Conservation (phyloP, 2,329 filamentous ascomycete genomes). For the Fusarium xylarioides region DNA sequence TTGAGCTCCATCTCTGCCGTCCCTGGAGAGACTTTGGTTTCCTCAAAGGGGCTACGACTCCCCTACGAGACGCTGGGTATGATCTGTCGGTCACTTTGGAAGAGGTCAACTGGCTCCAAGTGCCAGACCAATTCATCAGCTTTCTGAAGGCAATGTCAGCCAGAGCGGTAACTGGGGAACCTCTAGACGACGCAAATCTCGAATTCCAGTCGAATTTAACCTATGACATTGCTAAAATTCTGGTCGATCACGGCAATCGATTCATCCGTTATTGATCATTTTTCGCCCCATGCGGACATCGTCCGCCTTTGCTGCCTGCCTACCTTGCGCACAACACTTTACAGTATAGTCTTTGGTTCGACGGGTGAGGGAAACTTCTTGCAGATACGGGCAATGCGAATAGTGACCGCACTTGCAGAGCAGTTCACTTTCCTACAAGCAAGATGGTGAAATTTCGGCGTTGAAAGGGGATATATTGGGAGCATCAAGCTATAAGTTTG, state of each 20-base stretch:
- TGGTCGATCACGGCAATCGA: background rate
- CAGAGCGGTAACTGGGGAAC: background rate
- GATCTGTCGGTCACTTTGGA: background rate
- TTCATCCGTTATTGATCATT: background rate
- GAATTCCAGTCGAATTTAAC: background rate
- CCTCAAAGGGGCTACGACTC: background rate
- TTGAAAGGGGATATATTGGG: background rate
- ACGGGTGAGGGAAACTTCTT: background rate
- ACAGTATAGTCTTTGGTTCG: background rate
- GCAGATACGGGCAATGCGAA: background rate
- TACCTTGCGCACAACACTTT: background rate
- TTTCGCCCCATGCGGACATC: background rate
- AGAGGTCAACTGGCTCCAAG: background rate
- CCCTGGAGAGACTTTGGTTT: background rate
- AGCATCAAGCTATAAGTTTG: background rate
- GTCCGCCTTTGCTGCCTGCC: background rate
- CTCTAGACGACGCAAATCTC: background rate
- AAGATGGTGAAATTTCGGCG: background rate
- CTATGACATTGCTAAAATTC: background rate
- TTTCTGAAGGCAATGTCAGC: background rate
- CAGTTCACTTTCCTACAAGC: background rate
- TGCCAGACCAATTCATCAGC: background rate
- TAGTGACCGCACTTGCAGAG: background rate
- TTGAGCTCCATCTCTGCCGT: background rate
- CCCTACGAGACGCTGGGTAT: background rate